A percentile compares a stretch with the other conserved stretches of the same genome.
phyloP scores from a whole-genome alignment of 2,329 filamentous ascomycete genomes.

The Talaromyces verruculosus region DNA sequence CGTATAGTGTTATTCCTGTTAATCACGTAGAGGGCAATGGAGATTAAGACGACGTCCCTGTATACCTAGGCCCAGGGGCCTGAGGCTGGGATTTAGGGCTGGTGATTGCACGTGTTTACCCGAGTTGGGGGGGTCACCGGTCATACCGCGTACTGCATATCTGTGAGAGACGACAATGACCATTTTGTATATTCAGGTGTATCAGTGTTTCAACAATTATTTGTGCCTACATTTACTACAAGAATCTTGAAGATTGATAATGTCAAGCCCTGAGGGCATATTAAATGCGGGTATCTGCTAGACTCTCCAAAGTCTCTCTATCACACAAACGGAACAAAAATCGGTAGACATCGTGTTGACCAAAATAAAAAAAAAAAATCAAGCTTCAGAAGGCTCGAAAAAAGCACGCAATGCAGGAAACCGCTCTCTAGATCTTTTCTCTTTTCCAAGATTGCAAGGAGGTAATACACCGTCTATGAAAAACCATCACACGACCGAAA shows the following conservation, averaged over 20 bases:
- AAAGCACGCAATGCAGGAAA: neutral
- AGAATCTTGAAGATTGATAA: neutral
- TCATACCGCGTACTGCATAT: too few species aligned
- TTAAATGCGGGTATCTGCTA: slow-evolving; percentile 14
- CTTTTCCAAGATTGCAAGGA: neutral
- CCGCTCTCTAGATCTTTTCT: neutral
- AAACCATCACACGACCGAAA: slow-evolving; percentile 1
- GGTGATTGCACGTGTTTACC: neutral
- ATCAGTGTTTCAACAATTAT: neutral
- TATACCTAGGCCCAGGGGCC: neutral
- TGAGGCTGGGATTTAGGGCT: neutral
- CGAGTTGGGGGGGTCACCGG: too few species aligned
- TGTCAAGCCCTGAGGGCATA: slow-evolving; percentile 1
- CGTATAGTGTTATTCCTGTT: neutral
- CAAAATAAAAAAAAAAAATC: neutral
- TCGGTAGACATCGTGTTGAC: neutral
- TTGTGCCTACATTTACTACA: neutral
- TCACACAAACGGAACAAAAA: slow-evolving; percentile 4
- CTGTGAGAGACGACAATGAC: too few species aligned
- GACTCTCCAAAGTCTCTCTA: slow-evolving; percentile 3
- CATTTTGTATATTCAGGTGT: neutral
- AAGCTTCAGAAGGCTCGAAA: slow-evolving; percentile 2
- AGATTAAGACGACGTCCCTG: neutral
- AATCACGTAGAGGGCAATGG: neutral
- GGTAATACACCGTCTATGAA: slow-evolving; percentile 7